Evolutionary conservation across 306 rosid genomes (phyloP), one percentile per base, ranked within the genome.

Genomic region (Vigna mungo): DNA sequence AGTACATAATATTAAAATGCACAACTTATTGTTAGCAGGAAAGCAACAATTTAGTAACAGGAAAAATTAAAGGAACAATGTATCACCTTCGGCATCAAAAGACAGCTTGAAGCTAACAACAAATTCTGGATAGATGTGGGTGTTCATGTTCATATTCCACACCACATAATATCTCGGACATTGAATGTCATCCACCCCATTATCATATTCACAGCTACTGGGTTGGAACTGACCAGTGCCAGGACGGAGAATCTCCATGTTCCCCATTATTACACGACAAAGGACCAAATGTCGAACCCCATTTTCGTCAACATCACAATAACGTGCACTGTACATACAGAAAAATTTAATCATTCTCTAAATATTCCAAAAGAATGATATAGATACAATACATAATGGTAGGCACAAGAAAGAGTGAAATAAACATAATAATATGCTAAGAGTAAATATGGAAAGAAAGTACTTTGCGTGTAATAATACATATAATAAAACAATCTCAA

Each of bases 191-290:
- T 94, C 96, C 80, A 91, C 94, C 77, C 98, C 97, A 85, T 88
- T 90, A 82, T 94, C 98, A 86, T 78, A 90, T 46, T 86, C 91
- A 66, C 64, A 76, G 81, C 89, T 80, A 87, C 96, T 74, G 55
- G 98, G 97, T 81, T 55, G 90, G 72, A 20, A 85, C 78, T 94
- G 98, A 68, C 71, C 61, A 85, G 85, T 81, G 76, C 90, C 96
- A 36, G 83, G 86, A 78, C 39, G 65, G 83, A 91, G 84, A 79
- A 58, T 86, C 81, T 91, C 97, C 91, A 88, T 75, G 17, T 83
- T 88, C 78, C 98, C 98, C 94, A 90, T 61, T 84, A 94, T 88
- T 73, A 91, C 94, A 51, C 91, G 96, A 71, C 98, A 94, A 25
- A 90, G 81, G 21, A 90, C 82, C 89, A 94, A 47, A 87, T 90